Conservation (phyloP, 2,329 filamentous ascomycete genomes). For the Scleromitrula shiraiana region DNA sequence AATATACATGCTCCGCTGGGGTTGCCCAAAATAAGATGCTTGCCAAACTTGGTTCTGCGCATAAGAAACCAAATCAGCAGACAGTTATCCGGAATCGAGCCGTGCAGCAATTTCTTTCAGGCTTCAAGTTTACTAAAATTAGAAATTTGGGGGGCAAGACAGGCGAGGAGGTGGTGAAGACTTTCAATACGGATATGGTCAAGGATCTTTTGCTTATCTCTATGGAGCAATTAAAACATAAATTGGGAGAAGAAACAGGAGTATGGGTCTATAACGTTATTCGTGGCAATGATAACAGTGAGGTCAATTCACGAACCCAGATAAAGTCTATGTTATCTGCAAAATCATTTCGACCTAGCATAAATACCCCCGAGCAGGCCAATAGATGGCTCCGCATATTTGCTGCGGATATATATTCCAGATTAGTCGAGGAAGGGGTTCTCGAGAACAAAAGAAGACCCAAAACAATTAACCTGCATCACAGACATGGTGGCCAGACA, state of each 20-base stretch:
- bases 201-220: slow-evolving; percentile 65
- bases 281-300: slow-evolving; percentile 75
- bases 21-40: slow-evolving; percentile 90
- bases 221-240: slow-evolving; percentile 67
- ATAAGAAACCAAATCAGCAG: slow-evolving; percentile 91
- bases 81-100: slow-evolving; percentile 88
- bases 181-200: slow-evolving; percentile 74
- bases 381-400: slow-evolving; percentile 86
- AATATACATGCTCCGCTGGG: slow-evolving; percentile 88
- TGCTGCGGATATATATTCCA: slow-evolving; percentile 79
- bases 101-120: slow-evolving; percentile 66
- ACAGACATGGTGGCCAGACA: slow-evolving; percentile 65
- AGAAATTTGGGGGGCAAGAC: slow-evolving; percentile 92
- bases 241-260: slow-evolving; percentile 76
- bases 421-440: slow-evolving; percentile 84
- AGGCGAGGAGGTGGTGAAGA: slow-evolving; percentile 75
- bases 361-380: slow-evolving; percentile 71
- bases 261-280: slow-evolving; percentile 79
- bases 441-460: slow-evolving; percentile 81
- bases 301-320: slow-evolving; percentile 83
- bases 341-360: slow-evolving; percentile 84
- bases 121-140: slow-evolving; percentile 92
- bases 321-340: slow-evolving; percentile 98
- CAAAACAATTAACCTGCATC: slow-evolving; percentile 76
- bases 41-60: slow-evolving; percentile 82